Conservation (phyloP, 345 rosid species). For the Gossypium australe region DNA sequence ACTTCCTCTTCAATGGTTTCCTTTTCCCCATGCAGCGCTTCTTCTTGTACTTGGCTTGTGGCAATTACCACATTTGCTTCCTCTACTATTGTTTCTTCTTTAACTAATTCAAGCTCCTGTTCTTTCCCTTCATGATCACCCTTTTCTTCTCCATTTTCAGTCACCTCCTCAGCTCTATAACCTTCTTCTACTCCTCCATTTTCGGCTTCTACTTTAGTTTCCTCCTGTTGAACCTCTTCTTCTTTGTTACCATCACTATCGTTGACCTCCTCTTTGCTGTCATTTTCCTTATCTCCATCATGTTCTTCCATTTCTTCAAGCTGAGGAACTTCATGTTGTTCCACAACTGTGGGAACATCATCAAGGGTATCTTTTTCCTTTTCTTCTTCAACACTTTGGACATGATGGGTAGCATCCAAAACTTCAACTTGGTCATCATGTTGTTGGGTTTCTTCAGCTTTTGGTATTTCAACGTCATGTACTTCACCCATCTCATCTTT, state of each 20-base stretch:
- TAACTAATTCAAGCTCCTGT: constrained; percentile 14
- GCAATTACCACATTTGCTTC: constrained; percentile 1
- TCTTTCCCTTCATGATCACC: constrained; percentile 17
- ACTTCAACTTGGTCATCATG: constrained; percentile 2
- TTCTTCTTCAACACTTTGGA: constrained; percentile 18
- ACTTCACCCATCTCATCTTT: constrained; percentile 22
- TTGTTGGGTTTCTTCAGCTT: constrained; percentile 17
- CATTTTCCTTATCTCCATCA: constrained; percentile 2
- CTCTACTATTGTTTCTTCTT: constrained; percentile 12
- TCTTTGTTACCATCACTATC: not conserved
- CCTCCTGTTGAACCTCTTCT: constrained; percentile 18
- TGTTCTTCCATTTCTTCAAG: constrained; percentile 16
- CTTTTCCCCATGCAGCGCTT: not conserved
- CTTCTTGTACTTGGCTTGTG: constrained; percentile 18
- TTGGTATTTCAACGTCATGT: constrained; percentile 14
- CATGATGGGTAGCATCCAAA: constrained; percentile 13
- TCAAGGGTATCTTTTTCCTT: constrained; percentile 18
- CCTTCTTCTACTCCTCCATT: not conserved
- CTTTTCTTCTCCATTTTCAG: constrained; percentile 13
- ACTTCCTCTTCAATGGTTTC: not conserved
- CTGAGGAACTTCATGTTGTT: constrained; percentile 11
- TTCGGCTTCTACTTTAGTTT: constrained; percentile 20
- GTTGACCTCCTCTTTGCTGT: not conserved
- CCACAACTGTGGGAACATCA: constrained; percentile 14
- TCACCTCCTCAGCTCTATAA: not conserved